phyloP scores from a whole-genome alignment of 1,284 basidiomycete genomes.

The Cutaneotrichosporon sp. region DNA sequence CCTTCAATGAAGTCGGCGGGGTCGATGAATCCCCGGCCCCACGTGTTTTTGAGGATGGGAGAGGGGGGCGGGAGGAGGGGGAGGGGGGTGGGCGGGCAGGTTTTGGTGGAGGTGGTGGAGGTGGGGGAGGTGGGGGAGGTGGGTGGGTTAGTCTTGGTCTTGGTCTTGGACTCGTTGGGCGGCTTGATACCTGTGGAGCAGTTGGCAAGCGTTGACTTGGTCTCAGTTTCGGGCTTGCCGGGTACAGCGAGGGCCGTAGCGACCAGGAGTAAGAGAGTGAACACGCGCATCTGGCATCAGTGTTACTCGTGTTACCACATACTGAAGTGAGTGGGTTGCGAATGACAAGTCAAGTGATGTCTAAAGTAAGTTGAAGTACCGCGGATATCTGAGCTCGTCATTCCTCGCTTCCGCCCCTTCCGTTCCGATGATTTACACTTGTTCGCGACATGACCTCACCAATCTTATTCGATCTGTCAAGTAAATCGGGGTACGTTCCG shows the following conservation, averaged over 20 bases:
- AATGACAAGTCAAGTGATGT: not conserved
- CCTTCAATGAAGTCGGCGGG: not conserved
- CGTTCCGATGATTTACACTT: not conserved
- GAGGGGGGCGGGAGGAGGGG: not conserved
- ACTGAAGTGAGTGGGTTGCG: not conserved
- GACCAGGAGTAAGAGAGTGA: not conserved
- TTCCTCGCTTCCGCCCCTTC: not conserved
- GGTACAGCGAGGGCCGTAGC: not conserved
- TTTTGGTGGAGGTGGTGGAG: not conserved
- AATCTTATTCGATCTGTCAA: too few species aligned
- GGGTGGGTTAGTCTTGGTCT: not conserved
- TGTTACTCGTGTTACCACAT: not conserved
- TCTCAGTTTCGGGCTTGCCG: not conserved
- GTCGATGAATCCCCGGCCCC: slow-evolving; percentile 1
- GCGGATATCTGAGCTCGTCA: not conserved
- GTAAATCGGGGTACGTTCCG: too few species aligned
- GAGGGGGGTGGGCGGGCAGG: not conserved
- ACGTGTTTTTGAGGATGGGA: not conserved
- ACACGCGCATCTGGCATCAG: not conserved
- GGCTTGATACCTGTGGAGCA: not conserved
- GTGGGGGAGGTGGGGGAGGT: not conserved
- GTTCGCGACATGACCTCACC: not conserved
- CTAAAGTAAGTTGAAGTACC: not conserved
- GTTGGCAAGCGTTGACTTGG: too few species aligned
- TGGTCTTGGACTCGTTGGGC: not conserved